These are phyloP conservation scores for Amphirosellinia nigrospora DNA, from an alignment of 495 filamentous ascomycete genomes.

Conservation along the genomic window DNA sequence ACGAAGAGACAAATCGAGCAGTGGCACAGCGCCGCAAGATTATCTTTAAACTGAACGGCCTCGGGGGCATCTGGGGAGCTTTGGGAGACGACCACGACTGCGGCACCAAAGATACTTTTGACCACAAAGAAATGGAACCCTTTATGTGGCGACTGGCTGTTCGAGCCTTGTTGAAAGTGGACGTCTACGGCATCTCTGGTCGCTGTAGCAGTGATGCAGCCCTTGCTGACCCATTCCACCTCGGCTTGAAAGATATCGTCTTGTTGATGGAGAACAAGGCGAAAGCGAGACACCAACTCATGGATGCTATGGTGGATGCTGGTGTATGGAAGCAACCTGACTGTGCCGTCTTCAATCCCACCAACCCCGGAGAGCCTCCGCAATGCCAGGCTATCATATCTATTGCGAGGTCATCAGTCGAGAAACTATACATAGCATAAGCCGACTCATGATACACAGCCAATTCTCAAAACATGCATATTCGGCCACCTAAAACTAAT, in stretches of 20 bases:
- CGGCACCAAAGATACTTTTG: conserved; percentile 31
- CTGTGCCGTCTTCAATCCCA: conserved; percentile 27
- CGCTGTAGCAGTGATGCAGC: neutral
- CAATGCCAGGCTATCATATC: conserved; percentile 55
- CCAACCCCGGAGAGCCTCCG: conserved; percentile 34
- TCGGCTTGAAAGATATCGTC: conserved; percentile 60
- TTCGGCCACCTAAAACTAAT: neutral
- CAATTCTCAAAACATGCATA: neutral
- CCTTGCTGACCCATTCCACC: conserved; percentile 28
- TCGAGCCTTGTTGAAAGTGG: conserved; percentile 56
- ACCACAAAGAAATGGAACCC: conserved; percentile 49
- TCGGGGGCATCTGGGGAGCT: conserved; percentile 55
- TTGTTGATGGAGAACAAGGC: conserved; percentile 55
- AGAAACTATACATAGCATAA: conserved; percentile 56
- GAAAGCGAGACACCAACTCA: conserved; percentile 44
- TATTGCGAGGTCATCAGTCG: conserved; percentile 55
- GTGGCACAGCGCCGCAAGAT: conserved; percentile 45
- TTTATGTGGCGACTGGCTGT: conserved; percentile 56
- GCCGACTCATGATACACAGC: neutral
- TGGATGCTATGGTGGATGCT: conserved; percentile 44
- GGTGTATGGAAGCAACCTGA: conserved; percentile 32
- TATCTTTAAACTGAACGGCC: conserved; percentile 48
- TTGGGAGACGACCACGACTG: conserved; percentile 31
- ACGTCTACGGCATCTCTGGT: conserved; percentile 57
- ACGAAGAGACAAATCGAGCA: conserved; percentile 48